Conservation (phyloP, 441 rosid genomes). For the Geranium incanum region DNA sequence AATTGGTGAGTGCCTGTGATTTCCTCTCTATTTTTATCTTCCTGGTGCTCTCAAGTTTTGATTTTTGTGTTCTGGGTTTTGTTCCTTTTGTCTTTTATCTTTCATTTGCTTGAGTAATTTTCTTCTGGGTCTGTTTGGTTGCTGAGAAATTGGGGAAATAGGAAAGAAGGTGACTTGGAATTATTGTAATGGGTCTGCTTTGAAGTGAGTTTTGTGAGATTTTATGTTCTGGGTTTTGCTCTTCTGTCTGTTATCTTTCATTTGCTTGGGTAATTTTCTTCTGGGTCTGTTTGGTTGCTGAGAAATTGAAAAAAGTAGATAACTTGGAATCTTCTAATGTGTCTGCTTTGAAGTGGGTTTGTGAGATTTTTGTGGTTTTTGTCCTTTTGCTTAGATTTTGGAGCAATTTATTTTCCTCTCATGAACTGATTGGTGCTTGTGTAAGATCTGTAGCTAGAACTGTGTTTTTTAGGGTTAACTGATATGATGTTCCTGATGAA, state of each 20-base stretch:
- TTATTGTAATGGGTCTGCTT: neutral
- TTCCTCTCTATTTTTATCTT: neutral
- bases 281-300: slow-evolving; percentile 15
- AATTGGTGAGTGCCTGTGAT: slow-evolving; percentile 30
- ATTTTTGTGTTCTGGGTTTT: neutral
- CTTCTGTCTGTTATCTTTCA: neutral
- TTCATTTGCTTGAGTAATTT: neutral
- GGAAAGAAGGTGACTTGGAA: slow-evolving; percentile 7
- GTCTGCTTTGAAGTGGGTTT: slow-evolving; percentile 1
- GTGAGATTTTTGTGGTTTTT: neutral
- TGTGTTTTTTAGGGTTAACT: neutral
- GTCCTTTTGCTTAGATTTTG: neutral
- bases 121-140: slow-evolving; percentile 12
- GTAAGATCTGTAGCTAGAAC: neutral
- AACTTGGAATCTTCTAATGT: slow-evolving; percentile 5
- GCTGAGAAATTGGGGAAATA: slow-evolving; percentile 9
- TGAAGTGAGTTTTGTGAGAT: neutral
- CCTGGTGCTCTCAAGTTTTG: neutral
- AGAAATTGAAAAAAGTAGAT: slow-evolving; percentile 9
- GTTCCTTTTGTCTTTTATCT: neutral
- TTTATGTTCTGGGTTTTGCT: neutral
- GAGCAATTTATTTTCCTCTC: neutral
- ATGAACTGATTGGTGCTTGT: neutral
- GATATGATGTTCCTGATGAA: neutral
- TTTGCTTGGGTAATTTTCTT: neutral